phyloP scores from a whole-genome alignment of 108 stramenopile genomes.

The Discostella pseudostelligera region DNA sequence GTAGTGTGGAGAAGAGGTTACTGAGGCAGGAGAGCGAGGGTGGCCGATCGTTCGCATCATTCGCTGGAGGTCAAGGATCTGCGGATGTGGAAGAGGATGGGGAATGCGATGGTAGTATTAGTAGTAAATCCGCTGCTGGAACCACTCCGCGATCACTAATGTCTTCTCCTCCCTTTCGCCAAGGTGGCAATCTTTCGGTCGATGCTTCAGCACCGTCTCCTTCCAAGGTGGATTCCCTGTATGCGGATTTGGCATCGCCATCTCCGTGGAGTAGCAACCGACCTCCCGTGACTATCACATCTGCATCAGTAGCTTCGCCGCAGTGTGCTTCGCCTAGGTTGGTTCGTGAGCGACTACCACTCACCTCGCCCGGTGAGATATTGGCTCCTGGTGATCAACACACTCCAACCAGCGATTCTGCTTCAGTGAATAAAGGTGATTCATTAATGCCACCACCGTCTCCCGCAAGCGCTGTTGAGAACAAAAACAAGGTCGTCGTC shows the following conservation, averaged over 20 bases:
- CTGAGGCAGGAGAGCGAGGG: neutral
- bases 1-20: neutral
- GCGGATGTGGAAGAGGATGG: neutral
- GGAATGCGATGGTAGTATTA: neutral
- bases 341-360: too few relatives aligned
- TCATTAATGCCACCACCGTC: neutral
- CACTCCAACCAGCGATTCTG: too few relatives aligned
- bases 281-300: neutral
- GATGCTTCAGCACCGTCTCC: neutral
- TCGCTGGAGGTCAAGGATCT: neutral
- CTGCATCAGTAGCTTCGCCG: neutral
- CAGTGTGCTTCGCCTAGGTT: too few relatives aligned
- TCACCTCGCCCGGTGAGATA: too few relatives aligned
- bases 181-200: neutral
- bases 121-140: neutral
- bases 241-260: conserved; percentile 8
- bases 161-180: neutral
- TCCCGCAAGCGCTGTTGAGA: neutral
- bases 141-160: neutral
- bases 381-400: too few relatives aligned
- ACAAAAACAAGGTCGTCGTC: neutral
- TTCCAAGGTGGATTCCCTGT: neutral
- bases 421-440: too few relatives aligned
- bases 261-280: neutral
- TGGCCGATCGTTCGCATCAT: neutral